Percentiles rank a stretch among this genome's conserved stretches.
These are phyloP conservation scores for Neonectria punicea DNA, from an alignment of 2,329 filamentous ascomycete species.

Conservation along the genomic window DNA sequence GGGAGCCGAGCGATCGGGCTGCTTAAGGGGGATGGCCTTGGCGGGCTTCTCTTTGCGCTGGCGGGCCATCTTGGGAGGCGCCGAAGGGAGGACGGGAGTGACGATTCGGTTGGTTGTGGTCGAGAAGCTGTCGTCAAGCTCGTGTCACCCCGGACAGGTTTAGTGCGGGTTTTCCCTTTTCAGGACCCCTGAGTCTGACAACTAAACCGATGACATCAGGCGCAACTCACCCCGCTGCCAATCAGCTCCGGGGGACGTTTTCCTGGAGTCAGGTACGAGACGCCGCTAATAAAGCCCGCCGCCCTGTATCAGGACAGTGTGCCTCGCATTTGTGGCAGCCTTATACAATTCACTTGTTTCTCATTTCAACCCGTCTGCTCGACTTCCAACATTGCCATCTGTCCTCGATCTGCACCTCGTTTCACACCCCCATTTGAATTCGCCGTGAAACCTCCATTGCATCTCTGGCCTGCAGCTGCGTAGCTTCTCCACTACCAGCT, in stretches of 20 bases:
- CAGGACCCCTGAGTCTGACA: conserved; percentile 10
- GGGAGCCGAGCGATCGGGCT: conserved; percentile 74
- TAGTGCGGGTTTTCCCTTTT: conserved; percentile 17
- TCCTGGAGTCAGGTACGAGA: neutral
- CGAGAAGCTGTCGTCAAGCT: conserved; percentile 9
- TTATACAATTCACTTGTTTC: conserved; percentile 10
- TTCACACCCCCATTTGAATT: neutral
- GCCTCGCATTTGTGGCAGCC: too few relatives aligned
- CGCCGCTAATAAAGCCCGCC: neutral
- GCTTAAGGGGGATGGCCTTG: conserved; percentile 68
- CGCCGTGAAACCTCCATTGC: neutral
- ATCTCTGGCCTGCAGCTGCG: conserved; percentile 2
- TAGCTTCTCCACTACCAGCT: conserved; percentile 2
- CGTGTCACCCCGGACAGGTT: neutral
- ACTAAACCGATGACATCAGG: conserved; percentile 26
- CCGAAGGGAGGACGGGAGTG: neutral
- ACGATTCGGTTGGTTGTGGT: conserved; percentile 12
- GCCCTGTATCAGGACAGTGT: neutral
- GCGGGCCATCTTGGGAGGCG: conserved; percentile 55
- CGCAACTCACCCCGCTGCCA: conserved; percentile 8
- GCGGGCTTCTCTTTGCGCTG: conserved; percentile 61
- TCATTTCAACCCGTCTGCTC: conserved; percentile 24
- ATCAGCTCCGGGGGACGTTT: neutral
- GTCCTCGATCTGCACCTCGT: too few relatives aligned
- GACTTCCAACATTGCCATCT: neutral